Evolutionary conservation across 176 grass and related monocot species (phyloP).

Genomic region (Bothriochloa decipiens): DNA sequence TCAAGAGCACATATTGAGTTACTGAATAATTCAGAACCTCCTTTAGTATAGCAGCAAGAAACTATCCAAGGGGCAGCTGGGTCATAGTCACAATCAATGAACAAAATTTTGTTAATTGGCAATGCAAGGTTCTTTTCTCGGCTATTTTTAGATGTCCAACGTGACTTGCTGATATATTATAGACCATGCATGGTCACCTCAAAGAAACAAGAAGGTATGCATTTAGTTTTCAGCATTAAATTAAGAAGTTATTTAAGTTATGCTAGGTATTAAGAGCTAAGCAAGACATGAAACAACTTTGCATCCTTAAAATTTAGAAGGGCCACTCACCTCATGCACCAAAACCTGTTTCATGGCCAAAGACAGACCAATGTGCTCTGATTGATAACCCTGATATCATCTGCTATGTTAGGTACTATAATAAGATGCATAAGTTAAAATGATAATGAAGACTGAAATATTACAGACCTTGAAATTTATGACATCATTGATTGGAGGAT

Average conservation of each 20-base stretch:
- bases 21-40: background rate
- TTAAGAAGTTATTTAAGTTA: conserved; percentile 14
- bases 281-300: conserved; percentile 29
- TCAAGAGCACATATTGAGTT: background rate
- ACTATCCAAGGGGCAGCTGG: background rate
- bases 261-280: conserved; percentile 25
- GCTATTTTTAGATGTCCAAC: background rate
- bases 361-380: conserved; percentile 74
- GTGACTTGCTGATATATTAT: conserved; percentile 13
- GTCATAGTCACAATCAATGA: conserved; percentile 2
- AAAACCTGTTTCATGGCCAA: conserved; percentile 82
- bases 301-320: conserved; percentile 24
- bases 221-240: conserved; percentile 11
- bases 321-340: conserved; percentile 70
- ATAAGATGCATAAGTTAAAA: conserved; percentile 36
- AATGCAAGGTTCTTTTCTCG: background rate
- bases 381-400: conserved; percentile 71
- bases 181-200: background rate
- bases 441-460: conserved; percentile 10
- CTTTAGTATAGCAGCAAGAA: background rate
- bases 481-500: conserved; percentile 73
- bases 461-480: conserved; percentile 77
- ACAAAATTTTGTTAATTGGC: background rate
- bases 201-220: conserved; percentile 15
- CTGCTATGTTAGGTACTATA: conserved; percentile 43